Evolutionary conservation across 139 green algal genomes (phyloP), one percentile per base, ranked within the genome.

Genomic region (Coccomyxa sp.): DNA sequence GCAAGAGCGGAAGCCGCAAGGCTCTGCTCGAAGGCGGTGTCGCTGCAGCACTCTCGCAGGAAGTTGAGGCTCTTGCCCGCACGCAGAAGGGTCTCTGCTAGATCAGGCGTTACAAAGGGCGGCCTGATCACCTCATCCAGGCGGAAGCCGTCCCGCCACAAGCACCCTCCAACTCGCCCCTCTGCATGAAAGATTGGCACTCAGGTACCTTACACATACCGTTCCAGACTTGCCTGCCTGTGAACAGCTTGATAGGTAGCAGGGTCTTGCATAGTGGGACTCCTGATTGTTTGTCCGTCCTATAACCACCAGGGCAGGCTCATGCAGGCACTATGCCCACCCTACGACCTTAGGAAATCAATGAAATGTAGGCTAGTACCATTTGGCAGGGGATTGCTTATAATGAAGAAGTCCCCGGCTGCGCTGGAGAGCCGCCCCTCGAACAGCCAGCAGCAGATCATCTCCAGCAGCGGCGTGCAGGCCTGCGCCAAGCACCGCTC

Each of bases 31-130:
- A 93, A 97, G 16, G 72, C 82, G 27, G 72, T 79, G 70, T 98
- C 95, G 4, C 87, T 86, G 79, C 94, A 98, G 39, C 84, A 89
- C 38, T 91, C 83, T 72, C 90, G 82, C 39, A 99, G 83, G 83
- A 98, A 99, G 78, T 95, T 94, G 83, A 98, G 96, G 73, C 83
- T 90, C 87, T 98, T 98, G 74, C 95, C 95, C 10, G 90, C 84
- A 10, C 91, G 88, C 69, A 98, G 86, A 38, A 98, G 93, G 33
- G 86, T 84, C 12, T 77, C 35, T 7, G 94, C 95, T 31, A 97
- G 82, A 8, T 79, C 38, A 18, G 39, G 39, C 4, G 69, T 69
- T 12, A 95, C 84, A 68, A 94, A 93, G 29, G 74, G 41, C n/a
- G 90, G 90, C 77, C 85, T 38, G 76, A 92, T 89, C 29, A 70